Conservation (phyloP, 1,284 basidiomycete species). For the Fistulinella staudtii region DNA sequence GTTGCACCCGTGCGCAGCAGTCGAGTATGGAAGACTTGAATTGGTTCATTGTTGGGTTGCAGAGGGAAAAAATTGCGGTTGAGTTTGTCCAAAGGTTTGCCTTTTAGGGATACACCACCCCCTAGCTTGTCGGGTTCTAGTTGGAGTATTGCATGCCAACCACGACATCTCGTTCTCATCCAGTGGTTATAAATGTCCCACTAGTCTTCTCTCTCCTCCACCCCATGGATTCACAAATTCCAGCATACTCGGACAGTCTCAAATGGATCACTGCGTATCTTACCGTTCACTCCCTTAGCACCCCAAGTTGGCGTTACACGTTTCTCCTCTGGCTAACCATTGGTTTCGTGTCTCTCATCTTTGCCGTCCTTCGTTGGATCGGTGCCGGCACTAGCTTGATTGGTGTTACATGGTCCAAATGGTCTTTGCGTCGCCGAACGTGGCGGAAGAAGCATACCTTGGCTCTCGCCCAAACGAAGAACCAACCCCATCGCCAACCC, state of each 20-base stretch:
- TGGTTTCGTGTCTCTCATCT: slow-evolving; percentile 38
- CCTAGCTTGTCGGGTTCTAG: neutral
- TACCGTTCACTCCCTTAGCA: slow-evolving; percentile 48
- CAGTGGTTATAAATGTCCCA: neutral
- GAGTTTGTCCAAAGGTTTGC: no score
- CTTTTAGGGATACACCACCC: no score
- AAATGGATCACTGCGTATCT: slow-evolving; percentile 58
- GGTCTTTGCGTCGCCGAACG: slow-evolving; percentile 52
- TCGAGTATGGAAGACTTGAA: no score
- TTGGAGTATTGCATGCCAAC: neutral
- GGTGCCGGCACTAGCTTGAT: slow-evolving; percentile 40
- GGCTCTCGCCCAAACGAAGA: no score
- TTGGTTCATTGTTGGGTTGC: no score
- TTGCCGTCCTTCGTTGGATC: slow-evolving; percentile 40
- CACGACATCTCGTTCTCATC: neutral
- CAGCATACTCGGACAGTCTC: slow-evolving; percentile 41
- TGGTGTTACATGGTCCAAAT: slow-evolving; percentile 51
- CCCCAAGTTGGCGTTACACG: slow-evolving; percentile 51
- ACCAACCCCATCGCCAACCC: slow-evolving; percentile 42
- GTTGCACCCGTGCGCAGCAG: no score
- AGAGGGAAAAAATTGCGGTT: no score
- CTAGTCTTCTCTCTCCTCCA: neutral
- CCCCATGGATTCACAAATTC: slow-evolving; percentile 38
- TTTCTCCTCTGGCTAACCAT: slow-evolving; percentile 53
- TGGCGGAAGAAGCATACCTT: slow-evolving; percentile 33